Base-by-base conservation (phyloP, 495 filamentous ascomycete species). In the Aspergillus leporis region DNA sequence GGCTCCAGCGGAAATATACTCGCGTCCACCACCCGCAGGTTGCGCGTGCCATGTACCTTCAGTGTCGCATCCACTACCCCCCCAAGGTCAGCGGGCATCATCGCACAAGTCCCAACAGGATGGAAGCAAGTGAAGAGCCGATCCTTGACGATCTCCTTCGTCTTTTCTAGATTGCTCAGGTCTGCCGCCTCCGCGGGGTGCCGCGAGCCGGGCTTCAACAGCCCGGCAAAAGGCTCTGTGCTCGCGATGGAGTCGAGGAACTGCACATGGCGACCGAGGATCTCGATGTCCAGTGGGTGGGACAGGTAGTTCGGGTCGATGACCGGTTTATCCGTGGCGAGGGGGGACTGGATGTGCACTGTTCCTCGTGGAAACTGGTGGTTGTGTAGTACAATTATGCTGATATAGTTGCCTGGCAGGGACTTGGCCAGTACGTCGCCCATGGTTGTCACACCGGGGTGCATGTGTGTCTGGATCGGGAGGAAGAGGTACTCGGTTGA, bases 11-110 rank as follows among this genome's bases (percentile, higher is more conserved):
- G 81, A 43, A 86, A 75, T 12, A 85, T 63, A 61, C 81, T 83
- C 1, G 83, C 81, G 63, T 87, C 84, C 1, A 81, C 79, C 4
- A 85, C 72, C 51, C 83, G 69, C 41, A 87, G 59, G 1, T 72
- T 68, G 18, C 50, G 63, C 0, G 78, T 76, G 1, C 81, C 85
- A 52, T 86, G 77, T 0, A 87, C 82, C 51, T 65, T 68, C 23
- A 83, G 47, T 9, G 56, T 13, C 3, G 34, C 43, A 41, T 71
- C 67, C 5, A 73, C 68, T 22, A 80, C 78, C 4, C 83, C 82
- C 0, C 81, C 80, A 1, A 74, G 57, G 58, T 80, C 77, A 25
- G 62, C 58, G 12, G 81, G 81, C 67, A 85, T 62, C 83, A 85
- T 82, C 6, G 53, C 19, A 36, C 62, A 70, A 0, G 61, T 53